These are phyloP conservation scores for Chalciporus sp. DNA, from an alignment of 1,284 basidiomycete species.

Conservation along the genomic window DNA sequence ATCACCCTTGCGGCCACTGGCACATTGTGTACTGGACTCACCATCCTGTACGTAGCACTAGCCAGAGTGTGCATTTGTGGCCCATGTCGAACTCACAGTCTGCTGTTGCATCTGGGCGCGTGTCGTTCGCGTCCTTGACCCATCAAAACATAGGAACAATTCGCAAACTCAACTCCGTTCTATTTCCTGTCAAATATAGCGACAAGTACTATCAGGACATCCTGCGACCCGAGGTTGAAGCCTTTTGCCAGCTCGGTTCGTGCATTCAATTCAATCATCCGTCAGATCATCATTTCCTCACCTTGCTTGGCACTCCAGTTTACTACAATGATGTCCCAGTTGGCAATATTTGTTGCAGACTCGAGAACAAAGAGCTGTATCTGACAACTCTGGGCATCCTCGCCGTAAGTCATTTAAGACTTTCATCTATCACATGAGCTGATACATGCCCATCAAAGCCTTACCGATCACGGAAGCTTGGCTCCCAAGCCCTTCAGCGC, in stretches of 20 bases:
- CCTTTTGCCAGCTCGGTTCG: slow-evolving; percentile 78
- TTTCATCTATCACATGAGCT: slow-evolving; percentile 13
- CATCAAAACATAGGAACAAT: slow-evolving; percentile 82
- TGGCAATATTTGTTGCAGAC: slow-evolving; percentile 78
- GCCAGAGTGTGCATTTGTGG: neutral
- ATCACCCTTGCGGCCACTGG: slow-evolving; percentile 16
- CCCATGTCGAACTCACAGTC: slow-evolving; percentile 28
- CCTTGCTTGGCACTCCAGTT: slow-evolving; percentile 46
- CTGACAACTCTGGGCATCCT: slow-evolving; percentile 85
- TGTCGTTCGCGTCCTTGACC: slow-evolving; percentile 73
- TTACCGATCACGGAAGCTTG: slow-evolving; percentile 73
- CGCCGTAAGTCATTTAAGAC: slow-evolving; percentile 55
- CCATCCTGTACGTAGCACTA: neutral
- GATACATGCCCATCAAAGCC: slow-evolving; percentile 50
- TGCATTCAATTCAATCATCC: slow-evolving; percentile 14
- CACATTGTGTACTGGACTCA: slow-evolving; percentile 11
- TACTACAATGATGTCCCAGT: slow-evolving; percentile 87
- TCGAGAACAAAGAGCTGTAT: slow-evolving; percentile 74
- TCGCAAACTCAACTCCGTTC: slow-evolving; percentile 76
- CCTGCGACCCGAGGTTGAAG: slow-evolving; percentile 67
- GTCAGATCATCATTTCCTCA: slow-evolving; percentile 23
- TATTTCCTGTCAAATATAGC: slow-evolving; percentile 82
- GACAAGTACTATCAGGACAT: slow-evolving; percentile 82
- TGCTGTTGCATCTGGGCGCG: slow-evolving; percentile 41
- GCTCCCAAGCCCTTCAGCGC: slow-evolving; percentile 66